phyloP scores from a whole-genome alignment of 345 rosid species.

The Hypericum perforatum region DNA sequence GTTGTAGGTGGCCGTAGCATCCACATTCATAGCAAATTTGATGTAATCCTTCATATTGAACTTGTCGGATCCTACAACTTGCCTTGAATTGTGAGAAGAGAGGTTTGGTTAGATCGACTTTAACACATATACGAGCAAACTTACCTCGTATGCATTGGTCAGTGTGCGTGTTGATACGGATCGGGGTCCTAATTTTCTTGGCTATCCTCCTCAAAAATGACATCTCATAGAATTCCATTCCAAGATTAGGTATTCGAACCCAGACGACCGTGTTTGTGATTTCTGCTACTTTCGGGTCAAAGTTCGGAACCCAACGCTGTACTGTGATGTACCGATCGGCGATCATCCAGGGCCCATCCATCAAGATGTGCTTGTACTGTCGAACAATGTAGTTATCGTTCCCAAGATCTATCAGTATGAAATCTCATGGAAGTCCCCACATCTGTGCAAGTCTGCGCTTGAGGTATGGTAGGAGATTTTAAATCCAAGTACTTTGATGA shows the following conservation, averaged over 20 bases:
- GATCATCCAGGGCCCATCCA: neutral
- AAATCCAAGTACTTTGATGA: too few relatives aligned
- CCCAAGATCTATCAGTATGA: too few relatives aligned
- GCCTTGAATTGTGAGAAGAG: neutral
- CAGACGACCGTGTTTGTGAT: neutral
- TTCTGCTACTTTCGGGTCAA: neutral
- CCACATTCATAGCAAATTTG: neutral
- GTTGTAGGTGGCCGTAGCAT: too few relatives aligned
- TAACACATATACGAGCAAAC: neutral
- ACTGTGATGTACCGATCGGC: neutral
- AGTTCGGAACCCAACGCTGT: neutral
- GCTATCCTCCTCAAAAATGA: neutral
- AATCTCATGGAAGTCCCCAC: too few relatives aligned
- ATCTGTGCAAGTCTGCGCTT: too few relatives aligned
- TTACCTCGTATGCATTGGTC: neutral
- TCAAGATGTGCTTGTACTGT: neutral
- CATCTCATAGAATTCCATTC: neutral
- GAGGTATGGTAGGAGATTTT: too few relatives aligned
- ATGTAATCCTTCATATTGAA: neutral
- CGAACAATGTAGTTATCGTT: too few relatives aligned
- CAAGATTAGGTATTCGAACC: neutral
- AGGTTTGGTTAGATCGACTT: neutral
- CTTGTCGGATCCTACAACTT: neutral
- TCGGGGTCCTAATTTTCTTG: neutral
- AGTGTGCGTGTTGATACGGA: neutral